Evolutionary conservation across 75 land plant species (phyloP).

Genomic region (Cryptomeria japonica): DNA sequence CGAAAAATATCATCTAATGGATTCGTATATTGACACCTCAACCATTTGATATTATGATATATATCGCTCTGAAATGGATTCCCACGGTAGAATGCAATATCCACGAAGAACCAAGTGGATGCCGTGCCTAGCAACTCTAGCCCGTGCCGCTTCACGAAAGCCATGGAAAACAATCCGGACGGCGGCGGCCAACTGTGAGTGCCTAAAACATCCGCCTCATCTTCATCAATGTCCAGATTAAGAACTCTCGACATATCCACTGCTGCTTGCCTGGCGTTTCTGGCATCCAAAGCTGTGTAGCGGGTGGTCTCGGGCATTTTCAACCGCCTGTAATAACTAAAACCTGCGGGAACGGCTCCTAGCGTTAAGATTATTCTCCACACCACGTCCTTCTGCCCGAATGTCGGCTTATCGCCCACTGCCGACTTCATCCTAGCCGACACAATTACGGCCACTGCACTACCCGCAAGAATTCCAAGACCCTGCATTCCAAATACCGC

Average conservation of each 20-base stretch:
- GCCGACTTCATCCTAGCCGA: constrained; percentile 19
- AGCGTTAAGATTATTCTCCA: constrained; percentile 69
- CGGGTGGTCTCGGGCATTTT: constrained; percentile 61
- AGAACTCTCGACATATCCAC: constrained; percentile 31
- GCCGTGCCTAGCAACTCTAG: no score
- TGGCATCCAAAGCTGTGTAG: constrained; percentile 49
- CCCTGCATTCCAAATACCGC: constrained; percentile 78
- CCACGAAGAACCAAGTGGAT: no score
- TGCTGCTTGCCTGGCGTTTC: constrained; percentile 45
- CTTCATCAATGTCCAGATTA: neutral
- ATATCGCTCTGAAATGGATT: no score
- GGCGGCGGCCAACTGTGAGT: neutral
- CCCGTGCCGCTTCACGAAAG: no score
- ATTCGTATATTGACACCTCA: neutral
- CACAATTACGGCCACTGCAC: constrained; percentile 43
- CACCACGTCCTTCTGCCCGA: constrained; percentile 40
- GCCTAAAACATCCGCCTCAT: neutral
- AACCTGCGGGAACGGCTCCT: constrained; percentile 35
- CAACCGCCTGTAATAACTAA: constrained; percentile 42
- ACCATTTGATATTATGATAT: constrained; percentile 23
- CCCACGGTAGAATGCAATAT: no score
- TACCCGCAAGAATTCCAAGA: constrained; percentile 56
- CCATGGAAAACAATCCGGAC: constrained; percentile 10
- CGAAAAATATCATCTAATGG: neutral
- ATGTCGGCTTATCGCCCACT: constrained; percentile 15